Conservation (phyloP, 2,329 filamentous ascomycete genomes). For the Penicillium sp. region DNA sequence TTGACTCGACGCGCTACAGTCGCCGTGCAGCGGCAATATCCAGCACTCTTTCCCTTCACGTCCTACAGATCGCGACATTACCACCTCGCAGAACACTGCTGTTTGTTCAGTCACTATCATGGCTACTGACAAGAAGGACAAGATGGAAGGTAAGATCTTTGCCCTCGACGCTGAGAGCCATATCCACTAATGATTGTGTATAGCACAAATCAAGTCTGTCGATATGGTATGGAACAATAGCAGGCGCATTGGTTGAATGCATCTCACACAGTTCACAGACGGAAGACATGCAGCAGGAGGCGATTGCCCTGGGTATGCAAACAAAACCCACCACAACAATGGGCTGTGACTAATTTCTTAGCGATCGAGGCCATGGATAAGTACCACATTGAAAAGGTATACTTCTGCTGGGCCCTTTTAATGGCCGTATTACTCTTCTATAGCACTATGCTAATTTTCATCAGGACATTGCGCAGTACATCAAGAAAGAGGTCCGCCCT, state of each 20-base stretch:
- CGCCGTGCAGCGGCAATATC: constrained; percentile 4
- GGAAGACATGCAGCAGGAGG: constrained; percentile 95
- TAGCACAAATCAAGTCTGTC: constrained; percentile 94
- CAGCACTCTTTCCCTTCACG: neutral
- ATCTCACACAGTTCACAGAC: constrained; percentile 53
- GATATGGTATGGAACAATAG: constrained; percentile 70
- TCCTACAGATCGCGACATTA: constrained; percentile 1
- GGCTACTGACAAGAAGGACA: constrained; percentile 57
- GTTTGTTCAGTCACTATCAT: constrained; percentile 22
- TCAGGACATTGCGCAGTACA: constrained; percentile 90
- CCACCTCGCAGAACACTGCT: neutral
- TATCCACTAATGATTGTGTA: constrained; percentile 16
- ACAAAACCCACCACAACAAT: constrained; percentile 1
- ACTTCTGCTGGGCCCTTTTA: constrained; percentile 1
- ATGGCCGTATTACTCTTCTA: neutral
- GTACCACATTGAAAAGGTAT: constrained; percentile 65
- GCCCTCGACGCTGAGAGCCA: neutral
- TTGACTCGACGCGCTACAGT: constrained; percentile 11
- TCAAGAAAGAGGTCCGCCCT: constrained; percentile 75
- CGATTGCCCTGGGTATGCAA: constrained; percentile 82
- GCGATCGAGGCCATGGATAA: constrained; percentile 67
- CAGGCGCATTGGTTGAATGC: constrained; percentile 4
- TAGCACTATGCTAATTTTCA: constrained; percentile 11
- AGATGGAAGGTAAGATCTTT: constrained; percentile 63
- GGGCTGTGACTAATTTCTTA: constrained; percentile 35